Percentiles rank a stretch among this genome's conserved stretches.
Conservation (phyloP, 116 monocot species). For the Zostera marina region DNA sequence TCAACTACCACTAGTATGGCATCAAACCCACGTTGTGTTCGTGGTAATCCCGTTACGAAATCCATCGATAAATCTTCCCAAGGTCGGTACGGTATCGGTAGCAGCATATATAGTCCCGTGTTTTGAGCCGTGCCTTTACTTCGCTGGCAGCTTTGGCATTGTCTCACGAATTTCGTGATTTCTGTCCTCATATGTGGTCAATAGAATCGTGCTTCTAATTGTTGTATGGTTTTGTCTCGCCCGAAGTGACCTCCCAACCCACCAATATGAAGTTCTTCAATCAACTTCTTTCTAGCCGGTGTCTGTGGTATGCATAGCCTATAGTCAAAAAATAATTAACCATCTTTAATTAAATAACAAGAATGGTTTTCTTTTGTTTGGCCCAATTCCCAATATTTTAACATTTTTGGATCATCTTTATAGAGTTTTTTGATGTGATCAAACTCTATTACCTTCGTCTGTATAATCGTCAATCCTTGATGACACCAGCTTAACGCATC, state of each 20-base stretch:
- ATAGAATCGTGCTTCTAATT: too few relatives aligned
- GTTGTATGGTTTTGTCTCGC: too few relatives aligned
- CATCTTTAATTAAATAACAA: too few relatives aligned
- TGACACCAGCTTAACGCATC: too few relatives aligned
- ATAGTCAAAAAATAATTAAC: background rate
- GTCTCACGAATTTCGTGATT: background rate
- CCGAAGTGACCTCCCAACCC: too few relatives aligned
- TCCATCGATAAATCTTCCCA: background rate
- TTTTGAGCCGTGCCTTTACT: background rate
- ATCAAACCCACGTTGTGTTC: background rate
- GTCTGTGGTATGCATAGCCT: background rate
- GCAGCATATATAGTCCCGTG: background rate
- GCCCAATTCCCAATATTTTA: too few relatives aligned
- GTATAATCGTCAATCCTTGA: too few relatives aligned
- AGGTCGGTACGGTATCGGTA: too few relatives aligned
- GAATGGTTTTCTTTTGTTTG: too few relatives aligned
- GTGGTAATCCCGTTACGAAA: background rate
- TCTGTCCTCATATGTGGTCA: background rate
- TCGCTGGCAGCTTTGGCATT: background rate
- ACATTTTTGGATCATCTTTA: too few relatives aligned
- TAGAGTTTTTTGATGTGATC: too few relatives aligned
- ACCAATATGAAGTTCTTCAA: background rate
- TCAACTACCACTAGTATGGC: constrained; percentile 2
- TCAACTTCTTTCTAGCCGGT: background rate
- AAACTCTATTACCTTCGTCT: too few relatives aligned